phyloP scores from a whole-genome alignment of 139 green algal genomes.

The Tetradesmus lagerheimii region DNA sequence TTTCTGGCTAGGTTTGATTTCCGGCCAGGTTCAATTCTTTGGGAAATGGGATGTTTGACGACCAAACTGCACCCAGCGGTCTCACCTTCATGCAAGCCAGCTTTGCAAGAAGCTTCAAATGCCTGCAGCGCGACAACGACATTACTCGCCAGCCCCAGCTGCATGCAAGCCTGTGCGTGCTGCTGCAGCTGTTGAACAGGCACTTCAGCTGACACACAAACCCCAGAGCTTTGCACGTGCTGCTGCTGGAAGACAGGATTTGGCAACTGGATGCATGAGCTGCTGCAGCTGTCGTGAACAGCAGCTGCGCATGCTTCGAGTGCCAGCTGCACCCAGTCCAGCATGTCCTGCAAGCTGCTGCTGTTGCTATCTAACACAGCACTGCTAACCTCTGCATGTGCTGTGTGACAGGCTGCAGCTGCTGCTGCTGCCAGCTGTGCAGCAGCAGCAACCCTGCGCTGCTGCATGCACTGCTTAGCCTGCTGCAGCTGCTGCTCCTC shows the following conservation, averaged over 20 bases:
- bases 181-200: neutral
- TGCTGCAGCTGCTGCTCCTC: neutral
- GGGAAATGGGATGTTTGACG: neutral
- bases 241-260: neutral
- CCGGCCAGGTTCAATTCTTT: too few species aligned
- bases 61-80: neutral
- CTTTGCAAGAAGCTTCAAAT: neutral
- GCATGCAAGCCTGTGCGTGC: neutral
- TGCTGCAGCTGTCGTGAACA: neutral
- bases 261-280: neutral
- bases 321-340: neutral
- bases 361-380: neutral
- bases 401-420: neutral
- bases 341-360: neutral
- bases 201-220: neutral
- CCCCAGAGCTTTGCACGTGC: neutral
- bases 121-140: neutral
- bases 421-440: neutral
- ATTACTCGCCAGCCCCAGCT: neutral
- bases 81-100: slow-evolving; percentile 4
- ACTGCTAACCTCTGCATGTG: neutral
- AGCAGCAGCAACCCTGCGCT: neutral
- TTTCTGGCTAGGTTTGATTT: too few species aligned
- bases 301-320: neutral
- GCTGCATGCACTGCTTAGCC: slow-evolving; percentile 3